phyloP scores from a whole-genome alignment of 352 stramenopile genomes.

The Phytophthora uliginosa region DNA sequence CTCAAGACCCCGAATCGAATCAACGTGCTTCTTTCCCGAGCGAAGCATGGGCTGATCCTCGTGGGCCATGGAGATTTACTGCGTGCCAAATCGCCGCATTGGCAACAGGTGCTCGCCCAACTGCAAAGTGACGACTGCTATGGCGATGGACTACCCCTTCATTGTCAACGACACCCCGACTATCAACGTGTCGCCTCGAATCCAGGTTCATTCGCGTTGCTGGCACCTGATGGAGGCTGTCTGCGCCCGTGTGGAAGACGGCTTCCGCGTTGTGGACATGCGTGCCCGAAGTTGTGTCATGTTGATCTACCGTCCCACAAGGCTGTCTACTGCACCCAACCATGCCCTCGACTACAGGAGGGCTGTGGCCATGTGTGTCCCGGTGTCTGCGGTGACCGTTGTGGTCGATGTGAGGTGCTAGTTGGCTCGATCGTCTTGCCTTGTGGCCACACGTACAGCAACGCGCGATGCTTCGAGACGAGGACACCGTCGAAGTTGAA shows the following conservation, averaged over 20 bases:
- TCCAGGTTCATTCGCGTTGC: conserved; percentile 48
- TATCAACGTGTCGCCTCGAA: conserved; percentile 30
- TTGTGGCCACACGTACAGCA: conserved; percentile 63
- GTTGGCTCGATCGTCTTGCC: conserved; percentile 52
- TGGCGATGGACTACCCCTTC: conserved; percentile 47
- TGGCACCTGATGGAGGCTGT: conserved; percentile 83
- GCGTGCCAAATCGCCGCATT: conserved; percentile 50
- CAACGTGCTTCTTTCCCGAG: conserved; percentile 75
- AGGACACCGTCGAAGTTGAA: conserved; percentile 27
- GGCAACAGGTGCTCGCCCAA: conserved; percentile 65
- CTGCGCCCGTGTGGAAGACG: conserved; percentile 56
- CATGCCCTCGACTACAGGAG: conserved; percentile 62
- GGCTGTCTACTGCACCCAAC: conserved; percentile 60
- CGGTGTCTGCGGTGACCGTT: conserved; percentile 66
- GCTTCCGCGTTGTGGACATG: conserved; percentile 55
- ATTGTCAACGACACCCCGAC: conserved; percentile 52
- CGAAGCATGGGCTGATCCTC: conserved; percentile 65
- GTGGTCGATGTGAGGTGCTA: conserved; percentile 55
- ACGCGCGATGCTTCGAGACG: conserved; percentile 38
- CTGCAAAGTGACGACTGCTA: conserved; percentile 55
- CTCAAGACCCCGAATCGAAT: conserved; percentile 76
- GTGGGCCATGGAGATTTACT: conserved; percentile 62
- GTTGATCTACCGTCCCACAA: conserved; percentile 56
- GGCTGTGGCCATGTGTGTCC: conserved; percentile 62
- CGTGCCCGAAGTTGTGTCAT: conserved; percentile 73